Percentiles rank a stretch among this genome's conserved stretches.
Conservation (phyloP, 2,329 filamentous ascomycete genomes). For the Fusarium pseudonygamai region DNA sequence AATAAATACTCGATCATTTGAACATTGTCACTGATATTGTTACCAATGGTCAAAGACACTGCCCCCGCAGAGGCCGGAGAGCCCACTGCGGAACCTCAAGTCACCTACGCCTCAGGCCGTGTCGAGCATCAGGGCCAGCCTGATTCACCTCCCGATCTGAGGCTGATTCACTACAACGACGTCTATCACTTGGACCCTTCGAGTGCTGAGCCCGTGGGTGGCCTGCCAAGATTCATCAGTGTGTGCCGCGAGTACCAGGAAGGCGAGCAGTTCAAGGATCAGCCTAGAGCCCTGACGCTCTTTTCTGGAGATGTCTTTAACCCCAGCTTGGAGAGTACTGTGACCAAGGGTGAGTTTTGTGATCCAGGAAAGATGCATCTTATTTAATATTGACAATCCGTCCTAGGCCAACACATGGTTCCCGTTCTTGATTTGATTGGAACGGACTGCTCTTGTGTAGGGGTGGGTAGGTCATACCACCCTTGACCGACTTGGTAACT, state of each 20-base stretch:
- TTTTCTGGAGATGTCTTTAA: constrained; percentile 96
- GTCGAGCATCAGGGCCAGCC: constrained; percentile 25
- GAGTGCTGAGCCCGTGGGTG: constrained; percentile 85
- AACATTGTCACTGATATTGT: background rate
- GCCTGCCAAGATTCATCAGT: constrained; percentile 81
- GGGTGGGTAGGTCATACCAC: constrained; percentile 62
- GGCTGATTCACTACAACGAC: constrained; percentile 92
- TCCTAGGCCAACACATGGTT: constrained; percentile 81
- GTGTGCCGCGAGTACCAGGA: constrained; percentile 79
- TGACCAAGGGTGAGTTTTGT: constrained; percentile 76
- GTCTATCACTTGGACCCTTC: constrained; percentile 85
- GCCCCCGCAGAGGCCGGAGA: constrained; percentile 12
- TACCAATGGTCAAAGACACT: constrained; percentile 34
- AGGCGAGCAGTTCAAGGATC: constrained; percentile 66
- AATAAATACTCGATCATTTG: background rate
- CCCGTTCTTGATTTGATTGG: constrained; percentile 81
- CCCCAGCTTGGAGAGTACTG: constrained; percentile 85
- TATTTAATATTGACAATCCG: background rate
- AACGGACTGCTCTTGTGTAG: constrained; percentile 83
- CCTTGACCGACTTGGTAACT: constrained; percentile 25
- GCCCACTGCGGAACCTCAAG: constrained; percentile 43
- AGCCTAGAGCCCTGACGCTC: constrained; percentile 76
- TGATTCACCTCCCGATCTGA: constrained; percentile 68
- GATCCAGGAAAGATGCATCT: background rate
- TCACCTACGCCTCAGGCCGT: constrained; percentile 41